Conservation (phyloP, 805 yeast species). For the Wickerhamomyces canadensis region DNA sequence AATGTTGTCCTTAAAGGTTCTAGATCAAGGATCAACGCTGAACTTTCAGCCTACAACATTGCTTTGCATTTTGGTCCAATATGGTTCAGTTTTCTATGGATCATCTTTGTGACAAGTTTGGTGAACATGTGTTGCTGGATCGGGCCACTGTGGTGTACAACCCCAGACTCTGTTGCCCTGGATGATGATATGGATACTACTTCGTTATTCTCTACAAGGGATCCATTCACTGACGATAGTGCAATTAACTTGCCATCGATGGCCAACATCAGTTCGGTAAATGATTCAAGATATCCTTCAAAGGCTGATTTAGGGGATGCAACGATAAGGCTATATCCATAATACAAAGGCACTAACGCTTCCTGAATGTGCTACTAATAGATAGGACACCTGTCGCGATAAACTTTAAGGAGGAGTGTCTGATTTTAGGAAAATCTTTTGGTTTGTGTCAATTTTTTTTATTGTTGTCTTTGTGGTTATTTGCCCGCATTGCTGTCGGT, state of each 20-base stretch:
- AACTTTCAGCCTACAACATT: constrained; percentile 43
- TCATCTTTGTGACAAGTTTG: constrained; percentile 21
- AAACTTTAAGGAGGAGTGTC: no score
- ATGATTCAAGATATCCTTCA: neutral
- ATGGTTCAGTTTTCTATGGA: constrained; percentile 40
- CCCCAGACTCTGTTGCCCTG: constrained; percentile 26
- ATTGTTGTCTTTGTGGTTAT: no score
- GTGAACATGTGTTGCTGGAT: constrained; percentile 28
- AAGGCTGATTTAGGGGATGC: neutral
- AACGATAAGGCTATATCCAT: no score
- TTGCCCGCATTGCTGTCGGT: no score
- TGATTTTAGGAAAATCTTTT: no score
- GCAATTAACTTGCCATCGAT: neutral
- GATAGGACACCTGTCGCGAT: no score
- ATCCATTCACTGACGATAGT: constrained; percentile 1
- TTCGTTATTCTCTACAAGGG: neutral
- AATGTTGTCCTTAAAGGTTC: constrained; percentile 24
- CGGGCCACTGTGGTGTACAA: constrained; percentile 50
- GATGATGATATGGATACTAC: constrained; percentile 4
- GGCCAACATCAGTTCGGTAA: neutral
- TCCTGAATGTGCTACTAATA: no score
- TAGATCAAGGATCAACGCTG: constrained; percentile 12
- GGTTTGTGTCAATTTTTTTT: no score
- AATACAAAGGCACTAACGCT: no score
- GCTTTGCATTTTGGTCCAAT: constrained; percentile 33